Conservation (phyloP, 106 monocot genomes). For the Allium sativum region DNA sequence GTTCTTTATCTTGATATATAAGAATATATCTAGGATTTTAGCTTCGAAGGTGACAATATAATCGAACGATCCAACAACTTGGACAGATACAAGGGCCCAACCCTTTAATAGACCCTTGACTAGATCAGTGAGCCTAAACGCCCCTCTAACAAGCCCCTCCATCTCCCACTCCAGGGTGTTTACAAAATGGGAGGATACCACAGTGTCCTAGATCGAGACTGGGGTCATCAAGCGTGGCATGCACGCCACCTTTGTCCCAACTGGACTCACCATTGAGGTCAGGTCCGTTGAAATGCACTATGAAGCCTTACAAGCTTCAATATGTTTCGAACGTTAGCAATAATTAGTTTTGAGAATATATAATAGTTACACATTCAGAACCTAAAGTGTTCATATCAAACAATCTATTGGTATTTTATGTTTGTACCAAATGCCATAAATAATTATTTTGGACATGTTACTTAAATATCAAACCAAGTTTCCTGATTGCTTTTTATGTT, state of each 20-base stretch:
- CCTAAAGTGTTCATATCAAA: too few relatives aligned
- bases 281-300: conserved; percentile 65
- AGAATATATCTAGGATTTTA: too few relatives aligned
- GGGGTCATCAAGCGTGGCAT: conserved; percentile 46
- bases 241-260: conserved; percentile 41
- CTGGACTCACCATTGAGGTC: conserved; percentile 47
- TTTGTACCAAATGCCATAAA: too few relatives aligned
- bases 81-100: conserved; percentile 60
- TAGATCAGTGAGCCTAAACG: conserved; percentile 39
- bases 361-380: too few relatives aligned
- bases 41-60: conserved; percentile 60
- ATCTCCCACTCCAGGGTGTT: conserved; percentile 51
- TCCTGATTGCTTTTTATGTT: too few relatives aligned
- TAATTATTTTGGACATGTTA: too few relatives aligned
- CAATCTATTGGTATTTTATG: too few relatives aligned
- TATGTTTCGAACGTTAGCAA: too few relatives aligned
- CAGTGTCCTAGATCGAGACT: conserved; percentile 42
- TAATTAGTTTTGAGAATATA: too few relatives aligned
- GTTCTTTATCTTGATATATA: too few relatives aligned
- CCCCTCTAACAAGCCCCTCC: conserved; percentile 52
- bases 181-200: conserved; percentile 58
- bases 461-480: too few relatives aligned
- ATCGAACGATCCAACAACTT: conserved; percentile 56
- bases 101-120: conserved; percentile 45
- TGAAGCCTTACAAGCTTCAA: conserved; percentile 34